Evolutionary conservation across 2,329 filamentous ascomycete genomes (phyloP).

Genomic region (Alternaria brassicae): DNA sequence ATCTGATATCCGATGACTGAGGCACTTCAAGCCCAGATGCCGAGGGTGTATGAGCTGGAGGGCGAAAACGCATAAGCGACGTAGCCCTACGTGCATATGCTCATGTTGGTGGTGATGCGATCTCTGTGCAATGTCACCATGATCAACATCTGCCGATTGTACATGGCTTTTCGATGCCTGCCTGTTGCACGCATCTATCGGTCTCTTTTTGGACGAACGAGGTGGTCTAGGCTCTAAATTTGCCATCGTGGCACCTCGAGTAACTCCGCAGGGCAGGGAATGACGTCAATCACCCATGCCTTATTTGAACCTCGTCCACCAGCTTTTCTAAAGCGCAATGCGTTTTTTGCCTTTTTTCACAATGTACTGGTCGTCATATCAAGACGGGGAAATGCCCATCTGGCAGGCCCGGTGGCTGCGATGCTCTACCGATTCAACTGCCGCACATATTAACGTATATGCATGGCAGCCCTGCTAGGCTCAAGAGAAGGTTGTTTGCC

Average conservation of each 20-base stretch:
- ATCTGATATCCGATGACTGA: not conserved
- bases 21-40: not conserved
- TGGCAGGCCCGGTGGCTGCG: not conserved
- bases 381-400: not conserved
- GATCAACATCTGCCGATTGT: not conserved
- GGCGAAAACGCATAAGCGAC: not conserved
- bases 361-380: not conserved
- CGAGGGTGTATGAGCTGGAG: not conserved
- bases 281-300: slow-evolving; percentile 2
- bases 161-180: not conserved
- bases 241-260: slow-evolving; percentile 1
- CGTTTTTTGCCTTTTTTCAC: not conserved
- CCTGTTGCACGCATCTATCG: not conserved
- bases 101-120: not conserved
- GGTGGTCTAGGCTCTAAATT: not conserved
- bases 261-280: not conserved
- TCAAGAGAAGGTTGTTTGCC: not conserved
- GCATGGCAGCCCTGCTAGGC: not conserved
- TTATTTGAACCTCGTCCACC: slow-evolving; percentile 1
- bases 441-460: not conserved
- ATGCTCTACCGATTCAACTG: not conserved
- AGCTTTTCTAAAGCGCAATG: not conserved
- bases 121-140: not conserved
- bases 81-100: not conserved
- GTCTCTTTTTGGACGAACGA: not conserved